Base-by-base conservation (phyloP, 352 stramenopile species). In the Globisporangium carolinianum region DNA sequence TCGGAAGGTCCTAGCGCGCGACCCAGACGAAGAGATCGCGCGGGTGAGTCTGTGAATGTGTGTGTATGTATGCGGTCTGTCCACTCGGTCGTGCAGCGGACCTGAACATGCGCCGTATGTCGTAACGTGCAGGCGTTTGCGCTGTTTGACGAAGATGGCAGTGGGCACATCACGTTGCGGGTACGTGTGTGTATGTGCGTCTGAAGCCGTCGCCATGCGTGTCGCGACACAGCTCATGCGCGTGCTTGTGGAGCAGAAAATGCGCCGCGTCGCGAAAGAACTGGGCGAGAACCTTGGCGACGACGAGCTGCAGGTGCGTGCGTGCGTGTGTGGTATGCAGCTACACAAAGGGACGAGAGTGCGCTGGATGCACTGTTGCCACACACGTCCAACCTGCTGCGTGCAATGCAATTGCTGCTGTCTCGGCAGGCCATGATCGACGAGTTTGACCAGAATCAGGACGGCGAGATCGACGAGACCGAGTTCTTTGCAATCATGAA, bases 381-480 rank as follows among this genome's bases (percentile, higher is more conserved):
- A 32, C 24, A 2, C 24, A 2, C 24, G 24, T 32, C 2, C 2
- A 32, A 32, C 24, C 24, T n/a, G 12, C 7, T 24, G 14, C 14
- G 45, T 49, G 15, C 17, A 9, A 4, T 24, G 1, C 17, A 43
- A 43, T 6, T 36, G 0, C 14, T 15, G 60, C 35, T 54, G 8
- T 47, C 10, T 14, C 1, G 58, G 3, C 65, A 96, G 73, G 91
- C 89, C 4, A 98, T 98, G 93, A 97, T 98, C 58, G 91, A 98
- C 53, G 91, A 98, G 72, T 98, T 98, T 52, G 91, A 98, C 59
- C 75, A 94, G 51, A 93, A 97, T 62, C 83, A 97, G 58, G 91
- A 98, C 65, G 92, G 91, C 48, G 83, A 91, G 61, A 97, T 98
- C 61, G 84, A 80, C 57, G 66, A 84, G 48, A 78, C 94, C 51